phyloP scores from a whole-genome alignment of 139 green algal genomes.

The Coelastrella sp. region DNA sequence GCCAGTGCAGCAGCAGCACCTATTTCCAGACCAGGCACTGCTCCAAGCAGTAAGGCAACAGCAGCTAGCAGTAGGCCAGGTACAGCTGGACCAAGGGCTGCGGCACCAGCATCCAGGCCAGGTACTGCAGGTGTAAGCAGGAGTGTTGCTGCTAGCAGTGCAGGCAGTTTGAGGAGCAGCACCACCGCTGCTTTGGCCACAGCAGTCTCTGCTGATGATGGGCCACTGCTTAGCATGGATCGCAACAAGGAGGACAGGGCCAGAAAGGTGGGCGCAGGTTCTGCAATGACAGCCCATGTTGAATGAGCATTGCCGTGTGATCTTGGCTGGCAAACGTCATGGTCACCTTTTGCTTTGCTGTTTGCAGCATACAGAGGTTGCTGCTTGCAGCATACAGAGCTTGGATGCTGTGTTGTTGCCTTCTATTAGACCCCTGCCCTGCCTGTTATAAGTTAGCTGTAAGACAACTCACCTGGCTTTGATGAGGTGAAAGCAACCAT shows the following conservation, averaged over 20 bases:
- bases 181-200: background rate
- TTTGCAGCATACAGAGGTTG: too few relatives aligned
- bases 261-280: slow-evolving; percentile 58
- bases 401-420: too few relatives aligned
- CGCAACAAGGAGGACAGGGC: slow-evolving; percentile 78
- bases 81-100: background rate
- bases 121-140: slow-evolving; percentile 30
- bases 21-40: background rate
- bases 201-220: slow-evolving; percentile 27
- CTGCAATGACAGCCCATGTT: too few relatives aligned
- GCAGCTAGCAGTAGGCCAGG: slow-evolving; percentile 25
- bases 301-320: too few relatives aligned
- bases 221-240: slow-evolving; percentile 63
- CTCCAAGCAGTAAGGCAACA: slow-evolving; percentile 17
- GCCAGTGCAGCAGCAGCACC: background rate
- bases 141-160: slow-evolving; percentile 14
- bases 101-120: background rate
- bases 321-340: too few relatives aligned
- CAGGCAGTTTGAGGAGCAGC: slow-evolving; percentile 18
- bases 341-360: too few relatives aligned
- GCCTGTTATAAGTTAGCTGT: too few relatives aligned
- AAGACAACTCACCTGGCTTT: too few relatives aligned
- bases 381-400: too few relatives aligned
- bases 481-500: too few relatives aligned
- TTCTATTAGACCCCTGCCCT: too few relatives aligned